Evolutionary conservation across 1,284 basidiomycete genomes (phyloP).

Genomic region (Trichosporon sp.): DNA sequence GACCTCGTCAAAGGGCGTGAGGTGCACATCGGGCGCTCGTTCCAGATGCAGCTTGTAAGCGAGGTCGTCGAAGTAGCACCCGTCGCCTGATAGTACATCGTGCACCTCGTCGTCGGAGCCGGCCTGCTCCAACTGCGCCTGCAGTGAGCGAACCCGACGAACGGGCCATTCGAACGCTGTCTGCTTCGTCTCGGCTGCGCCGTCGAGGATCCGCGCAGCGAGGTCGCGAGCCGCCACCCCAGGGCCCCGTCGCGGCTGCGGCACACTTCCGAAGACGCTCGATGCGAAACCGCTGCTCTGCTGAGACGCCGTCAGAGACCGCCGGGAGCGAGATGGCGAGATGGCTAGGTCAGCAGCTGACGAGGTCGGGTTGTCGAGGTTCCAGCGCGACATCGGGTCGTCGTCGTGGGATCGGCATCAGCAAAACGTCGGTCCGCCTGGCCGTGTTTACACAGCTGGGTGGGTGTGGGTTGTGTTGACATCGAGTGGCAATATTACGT

Average conservation of each 20-base stretch:
- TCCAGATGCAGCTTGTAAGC: constrained; percentile 58
- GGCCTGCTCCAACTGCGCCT: constrained; percentile 21
- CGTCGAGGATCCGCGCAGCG: constrained; percentile 1
- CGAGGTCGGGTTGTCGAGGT: constrained; percentile 17
- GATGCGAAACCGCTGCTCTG: constrained; percentile 11
- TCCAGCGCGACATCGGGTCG: constrained; percentile 9
- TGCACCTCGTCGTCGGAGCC: constrained; percentile 49
- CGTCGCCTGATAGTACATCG: constrained; percentile 57
- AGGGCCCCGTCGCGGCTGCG: not conserved
- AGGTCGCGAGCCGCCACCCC: not conserved
- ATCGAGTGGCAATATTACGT: not conserved
- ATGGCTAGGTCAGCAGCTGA: not conserved
- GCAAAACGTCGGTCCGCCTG: not conserved
- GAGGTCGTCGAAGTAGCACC: constrained; percentile 61
- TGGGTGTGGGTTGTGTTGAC: not conserved
- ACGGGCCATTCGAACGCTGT: constrained; percentile 31
- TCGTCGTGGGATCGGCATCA: not conserved
- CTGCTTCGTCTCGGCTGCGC: constrained; percentile 19
- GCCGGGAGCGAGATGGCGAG: not conserved
- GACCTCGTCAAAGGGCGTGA: not conserved
- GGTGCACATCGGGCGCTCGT: not conserved
- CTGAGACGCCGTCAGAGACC: not conserved
- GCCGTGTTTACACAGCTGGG: not conserved
- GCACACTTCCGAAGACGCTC: constrained; percentile 11
- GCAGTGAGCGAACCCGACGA: constrained; percentile 13